Base-by-base conservation (phyloP, 768 basidiomycete species). In the Jaapia argillacea region DNA sequence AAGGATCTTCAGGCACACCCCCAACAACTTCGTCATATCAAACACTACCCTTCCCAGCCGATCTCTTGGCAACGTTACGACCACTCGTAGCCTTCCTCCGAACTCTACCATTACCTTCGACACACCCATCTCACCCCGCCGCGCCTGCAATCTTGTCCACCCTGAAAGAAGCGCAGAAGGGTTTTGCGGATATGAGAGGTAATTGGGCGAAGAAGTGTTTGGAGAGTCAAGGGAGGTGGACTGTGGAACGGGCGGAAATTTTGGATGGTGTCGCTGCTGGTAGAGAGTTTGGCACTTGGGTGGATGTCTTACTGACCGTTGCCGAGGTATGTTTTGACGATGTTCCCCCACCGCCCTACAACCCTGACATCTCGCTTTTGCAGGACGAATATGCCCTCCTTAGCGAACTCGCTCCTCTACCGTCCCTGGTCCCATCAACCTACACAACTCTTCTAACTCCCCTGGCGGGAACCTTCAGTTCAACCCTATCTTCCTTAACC, bases 171-270 rank as follows among this genome's bases (percentile, higher is more conserved):
- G 85, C 85, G 4, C 85, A 87, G 59, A 70, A 71, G 44, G 87
- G 87, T 1, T 89, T 85, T 48, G 87, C 85, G 0, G 86, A 89
- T 50, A 90, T 90, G 85, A 74, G 88, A 22, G 85, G 86, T 7
- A 70, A 66, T 10, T 90, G 88, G 88, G 71, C 68, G 33, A 72
- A 72, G 48, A 86, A 81, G 53, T 83, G 85, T 42, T 58, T 89
- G 18, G 88, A 90, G 53, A 67, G 67, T 5, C 78, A 80, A 50
- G 83, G 75, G 2, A 81, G 80, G 51, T 67, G 83, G 6, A 66
- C 82, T 6, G 64, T 87, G 1, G 84, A 85, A 25, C 64, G 84
- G 10, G 78, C 81, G 1, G 84, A 86, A 45, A 81, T 72, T 0
- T 65, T 79, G 5, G 82, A 85, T 47, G 69, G 79, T 0, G 68